Base-by-base conservation (phyloP, 169 alveolate genomes). In the Fabrea salina region DNA sequence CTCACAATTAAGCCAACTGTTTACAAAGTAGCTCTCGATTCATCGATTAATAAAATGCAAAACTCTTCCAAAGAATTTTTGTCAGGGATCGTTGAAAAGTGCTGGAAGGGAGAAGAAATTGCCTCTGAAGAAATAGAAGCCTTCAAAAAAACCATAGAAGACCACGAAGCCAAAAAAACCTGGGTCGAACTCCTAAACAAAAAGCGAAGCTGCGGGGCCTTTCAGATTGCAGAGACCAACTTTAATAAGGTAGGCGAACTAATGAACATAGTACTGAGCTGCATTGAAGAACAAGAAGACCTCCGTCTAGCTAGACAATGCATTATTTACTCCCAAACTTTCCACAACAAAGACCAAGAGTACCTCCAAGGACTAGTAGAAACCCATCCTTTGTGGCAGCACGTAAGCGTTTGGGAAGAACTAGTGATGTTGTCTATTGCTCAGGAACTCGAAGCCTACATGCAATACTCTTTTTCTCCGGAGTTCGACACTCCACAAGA, bases 281-380 rank as follows among this genome's bases (percentile, higher is more conserved):
- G 39, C 25, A 6, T 8, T 7, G 25, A n/a, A 8, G 30, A 8
- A 8, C 11, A 54, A n/a, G 8, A n/a, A 54, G 30, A 54, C 25
- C 25, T 54, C 22, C 11, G 8, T 6, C 25, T 7, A 8, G 66
- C 25, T 19, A 8, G 66, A 11, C 66, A 54, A 54, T 54, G 66
- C 66, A 54, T 54, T n/a, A 54, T 54, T 8, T 54, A n/a, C 13
- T 54, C 66, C 25, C 33, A 54, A 54, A 54, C 66, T 8, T 54
- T 54, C 25, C 25, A 54, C 25, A 54, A 11, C 6, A 54, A 54
- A 54, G 66, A 22, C 6, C 13, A 54, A 54, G 25, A 11, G 6
- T 54, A 22, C 25, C 11, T 54, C 25, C 66, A 54, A 22, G 8
- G 25, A 8, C 25, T 8, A 8, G 25, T 54, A 54, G 8, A 8